phyloP scores from a whole-genome alignment of 2,329 filamentous ascomycete species.

The Rhytidhysteron rufulum region DNA sequence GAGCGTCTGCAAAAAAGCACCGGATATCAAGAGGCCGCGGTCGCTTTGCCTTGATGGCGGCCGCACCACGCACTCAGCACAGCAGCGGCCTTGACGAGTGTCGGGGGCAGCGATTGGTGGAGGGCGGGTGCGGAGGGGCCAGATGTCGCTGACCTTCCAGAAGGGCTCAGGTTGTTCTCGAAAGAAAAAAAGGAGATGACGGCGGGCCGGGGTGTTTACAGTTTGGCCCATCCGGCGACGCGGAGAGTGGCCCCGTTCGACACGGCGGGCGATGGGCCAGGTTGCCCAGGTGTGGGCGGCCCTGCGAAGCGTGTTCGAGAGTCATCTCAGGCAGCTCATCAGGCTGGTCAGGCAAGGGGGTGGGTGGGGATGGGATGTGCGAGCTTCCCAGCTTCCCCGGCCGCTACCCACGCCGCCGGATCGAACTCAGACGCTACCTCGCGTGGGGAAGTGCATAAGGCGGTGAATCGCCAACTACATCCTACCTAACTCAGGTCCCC shows the following conservation, averaged over 20 bases:
- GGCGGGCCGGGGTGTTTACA: background rate
- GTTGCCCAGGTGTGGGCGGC: too few species aligned
- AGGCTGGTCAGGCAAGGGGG: too few species aligned
- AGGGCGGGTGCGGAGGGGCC: too few species aligned
- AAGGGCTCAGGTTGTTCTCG: background rate
- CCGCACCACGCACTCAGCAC: too few species aligned
- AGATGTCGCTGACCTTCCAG: background rate
- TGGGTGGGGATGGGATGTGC: background rate
- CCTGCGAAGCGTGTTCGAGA: background rate
- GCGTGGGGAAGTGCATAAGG: constrained; percentile 4
- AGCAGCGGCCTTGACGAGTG: too few species aligned
- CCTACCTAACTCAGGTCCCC: background rate
- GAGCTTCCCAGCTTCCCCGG: background rate
- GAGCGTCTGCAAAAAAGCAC: too few species aligned
- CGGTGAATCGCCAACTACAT: background rate
- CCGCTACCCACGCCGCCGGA: too few species aligned
- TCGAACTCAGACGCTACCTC: constrained; percentile 1
- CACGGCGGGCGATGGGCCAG: background rate
- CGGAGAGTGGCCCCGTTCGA: background rate
- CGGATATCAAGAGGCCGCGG: too few species aligned
- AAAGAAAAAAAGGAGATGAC: background rate
- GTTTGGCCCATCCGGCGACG: background rate
- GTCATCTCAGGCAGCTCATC: background rate
- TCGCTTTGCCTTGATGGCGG: too few species aligned
- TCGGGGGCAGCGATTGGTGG: too few species aligned